Evolutionary conservation across 2,329 filamentous ascomycete species (phyloP).

Genomic region (Fusarium brevicatenulatum): DNA sequence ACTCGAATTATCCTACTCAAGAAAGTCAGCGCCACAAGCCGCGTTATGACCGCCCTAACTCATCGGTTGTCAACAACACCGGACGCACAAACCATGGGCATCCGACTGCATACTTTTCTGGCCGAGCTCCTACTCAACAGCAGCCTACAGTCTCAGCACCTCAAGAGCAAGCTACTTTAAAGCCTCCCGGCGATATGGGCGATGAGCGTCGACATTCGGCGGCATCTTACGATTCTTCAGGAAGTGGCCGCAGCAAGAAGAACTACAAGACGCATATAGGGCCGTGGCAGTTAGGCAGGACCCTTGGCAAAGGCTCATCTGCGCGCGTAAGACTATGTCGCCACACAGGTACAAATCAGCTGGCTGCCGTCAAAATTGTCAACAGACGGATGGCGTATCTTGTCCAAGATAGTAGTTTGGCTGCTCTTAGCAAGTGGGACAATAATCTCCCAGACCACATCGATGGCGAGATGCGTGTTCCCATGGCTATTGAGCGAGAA

Average conservation of each 20-base stretch:
- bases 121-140: conserved; percentile 20
- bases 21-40: conserved; percentile 46
- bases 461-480: conserved; percentile 76
- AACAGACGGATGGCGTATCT: conserved; percentile 83
- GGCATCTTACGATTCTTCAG: conserved; percentile 54
- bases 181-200: conserved; percentile 46
- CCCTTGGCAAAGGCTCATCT: conserved; percentile 88
- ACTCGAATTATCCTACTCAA: conserved; percentile 50
- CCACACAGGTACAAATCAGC: conserved; percentile 80
- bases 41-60: conserved; percentile 41
- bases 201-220: conserved; percentile 53
- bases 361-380: conserved; percentile 95
- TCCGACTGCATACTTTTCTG: conserved; percentile 29
- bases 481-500: conserved; percentile 90
- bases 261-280: conserved; percentile 81
- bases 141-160: conserved; percentile 31
- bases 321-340: conserved; percentile 87
- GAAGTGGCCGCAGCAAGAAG: conserved; percentile 53
- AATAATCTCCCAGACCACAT: conserved; percentile 64
- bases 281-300: conserved; percentile 92
- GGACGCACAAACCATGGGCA: conserved; percentile 26
- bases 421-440: conserved; percentile 81
- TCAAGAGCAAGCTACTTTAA: conserved; percentile 34
- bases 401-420: conserved; percentile 86
- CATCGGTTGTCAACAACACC: conserved; percentile 22